These are phyloP conservation scores for Hemerocallis citrina DNA, from an alignment of 106 monocot genomes.

Conservation along the genomic window DNA sequence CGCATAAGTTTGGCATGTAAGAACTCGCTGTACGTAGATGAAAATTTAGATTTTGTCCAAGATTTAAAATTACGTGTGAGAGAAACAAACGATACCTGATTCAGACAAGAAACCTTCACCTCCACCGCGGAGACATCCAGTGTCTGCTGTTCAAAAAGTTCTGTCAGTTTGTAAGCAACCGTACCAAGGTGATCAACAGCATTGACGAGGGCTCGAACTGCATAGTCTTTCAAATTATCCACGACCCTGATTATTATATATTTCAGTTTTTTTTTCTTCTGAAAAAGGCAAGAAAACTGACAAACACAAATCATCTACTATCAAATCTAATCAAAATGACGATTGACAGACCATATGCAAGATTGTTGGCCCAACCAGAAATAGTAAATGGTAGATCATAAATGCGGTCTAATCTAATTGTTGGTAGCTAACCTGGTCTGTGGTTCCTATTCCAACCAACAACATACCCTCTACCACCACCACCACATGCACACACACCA, in stretches of 20 bases:
- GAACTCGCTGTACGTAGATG: conserved; percentile 34
- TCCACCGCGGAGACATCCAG: conserved; percentile 61
- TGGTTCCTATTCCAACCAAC: no score
- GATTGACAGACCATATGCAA: no score
- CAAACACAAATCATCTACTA: no score
- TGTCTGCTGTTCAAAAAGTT: conserved; percentile 82
- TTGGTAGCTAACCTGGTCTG: no score
- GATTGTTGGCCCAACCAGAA: no score
- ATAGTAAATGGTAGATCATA: no score
- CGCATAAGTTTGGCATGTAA: conserved; percentile 62
- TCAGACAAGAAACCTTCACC: conserved; percentile 63
- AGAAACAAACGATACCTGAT: conserved; percentile 54
- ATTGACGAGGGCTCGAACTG: conserved; percentile 91
- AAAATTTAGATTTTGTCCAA: conserved; percentile 3
- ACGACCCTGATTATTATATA: conserved; percentile 56
- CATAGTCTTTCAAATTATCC: conserved; percentile 90
- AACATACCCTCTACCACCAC: no score
- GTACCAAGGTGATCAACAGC: conserved; percentile 97
- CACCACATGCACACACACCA: no score
- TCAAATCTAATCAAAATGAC: no score
- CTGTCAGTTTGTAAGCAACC: conserved; percentile 97
- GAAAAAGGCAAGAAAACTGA: not conserved
- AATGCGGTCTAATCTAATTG: no score
- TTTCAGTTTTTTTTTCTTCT: not conserved
- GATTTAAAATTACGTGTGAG: not conserved